A percentile compares a stretch with the other conserved stretches of the same genome.
Conservation (phyloP, 2,329 filamentous ascomycete genomes). For the Phoma sp. region DNA sequence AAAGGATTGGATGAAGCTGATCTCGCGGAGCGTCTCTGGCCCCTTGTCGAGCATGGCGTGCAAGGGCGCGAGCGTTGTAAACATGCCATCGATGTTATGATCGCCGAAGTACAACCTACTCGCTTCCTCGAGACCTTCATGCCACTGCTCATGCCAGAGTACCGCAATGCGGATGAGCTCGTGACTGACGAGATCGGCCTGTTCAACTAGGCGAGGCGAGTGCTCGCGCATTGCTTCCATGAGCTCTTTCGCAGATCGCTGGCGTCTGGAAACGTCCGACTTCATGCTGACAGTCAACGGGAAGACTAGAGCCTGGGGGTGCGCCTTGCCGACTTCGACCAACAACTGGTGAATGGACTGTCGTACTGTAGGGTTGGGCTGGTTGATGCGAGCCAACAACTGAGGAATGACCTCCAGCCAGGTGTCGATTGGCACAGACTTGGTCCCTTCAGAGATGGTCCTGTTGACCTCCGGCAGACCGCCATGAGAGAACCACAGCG, state of each 20-base stretch:
- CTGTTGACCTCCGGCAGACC: slow-evolving; percentile 85
- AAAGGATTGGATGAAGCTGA: slow-evolving; percentile 97
- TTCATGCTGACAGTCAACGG: slow-evolving; percentile 98
- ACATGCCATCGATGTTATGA: slow-evolving; percentile 97
- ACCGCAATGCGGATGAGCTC: slow-evolving; percentile 97
- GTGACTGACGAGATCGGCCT: slow-evolving; percentile 92
- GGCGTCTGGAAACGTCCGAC: slow-evolving; percentile 83
- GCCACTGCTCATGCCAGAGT: slow-evolving; percentile 98
- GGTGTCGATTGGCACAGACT: slow-evolving; percentile 91
- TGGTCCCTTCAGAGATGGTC: slow-evolving; percentile 88
- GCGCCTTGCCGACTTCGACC: slow-evolving; percentile 88
- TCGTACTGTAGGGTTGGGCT: slow-evolving; percentile 86
- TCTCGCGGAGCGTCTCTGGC: slow-evolving; percentile 90
- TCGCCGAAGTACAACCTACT: slow-evolving; percentile 97
- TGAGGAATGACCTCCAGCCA: slow-evolving; percentile 99
- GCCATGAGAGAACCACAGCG: slow-evolving; percentile 95
- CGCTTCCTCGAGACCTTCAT: slow-evolving; percentile 95
- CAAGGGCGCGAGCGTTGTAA: slow-evolving; percentile 83
- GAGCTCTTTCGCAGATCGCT: slow-evolving; percentile 86
- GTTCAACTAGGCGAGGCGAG: slow-evolving; percentile 88
- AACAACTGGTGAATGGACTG: slow-evolving; percentile 91
- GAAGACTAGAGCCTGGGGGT: slow-evolving; percentile 96
- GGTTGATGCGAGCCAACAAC: slow-evolving; percentile 95
- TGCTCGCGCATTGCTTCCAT: slow-evolving; percentile 99
- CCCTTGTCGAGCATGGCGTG: slow-evolving; percentile 91